phyloP scores from a whole-genome alignment of 805 yeast species.

The Pichia rugopelliculosa region DNA sequence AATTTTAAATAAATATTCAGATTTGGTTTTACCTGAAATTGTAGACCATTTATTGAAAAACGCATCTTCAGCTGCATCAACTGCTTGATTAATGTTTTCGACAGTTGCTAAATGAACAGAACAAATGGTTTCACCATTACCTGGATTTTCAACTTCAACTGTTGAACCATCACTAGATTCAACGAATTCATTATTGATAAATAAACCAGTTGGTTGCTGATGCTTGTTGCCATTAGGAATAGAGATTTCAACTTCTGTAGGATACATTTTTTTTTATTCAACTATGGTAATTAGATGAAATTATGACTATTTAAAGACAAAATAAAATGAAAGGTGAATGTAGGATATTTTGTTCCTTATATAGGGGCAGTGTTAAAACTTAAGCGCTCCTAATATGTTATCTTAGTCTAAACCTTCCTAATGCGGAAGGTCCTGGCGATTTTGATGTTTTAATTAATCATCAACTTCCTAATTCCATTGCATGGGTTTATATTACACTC shows the following conservation, averaged over 20 bases:
- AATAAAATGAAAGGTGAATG: too few species aligned
- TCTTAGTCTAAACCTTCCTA: neutral
- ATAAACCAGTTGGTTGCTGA: conserved; percentile 74
- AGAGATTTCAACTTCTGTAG: conserved; percentile 16
- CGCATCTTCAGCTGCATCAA: conserved; percentile 43
- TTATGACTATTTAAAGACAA: too few species aligned
- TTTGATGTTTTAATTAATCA: too few species aligned
- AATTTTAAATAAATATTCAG: conserved; percentile 39
- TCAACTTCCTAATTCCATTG: too few species aligned
- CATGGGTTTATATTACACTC: too few species aligned
- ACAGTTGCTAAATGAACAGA: conserved; percentile 43
- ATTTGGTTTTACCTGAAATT: conserved; percentile 38
- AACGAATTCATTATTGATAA: conserved; percentile 80
- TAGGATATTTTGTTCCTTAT: neutral
- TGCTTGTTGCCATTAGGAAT: conserved; percentile 50
- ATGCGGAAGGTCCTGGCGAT: neutral
- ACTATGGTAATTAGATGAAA: neutral
- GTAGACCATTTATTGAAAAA: conserved; percentile 41
- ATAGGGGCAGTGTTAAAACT: neutral
- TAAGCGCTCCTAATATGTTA: neutral
- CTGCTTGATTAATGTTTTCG: conserved; percentile 50
- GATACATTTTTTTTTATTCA: neutral
- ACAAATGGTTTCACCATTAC: conserved; percentile 45
- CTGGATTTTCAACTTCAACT: conserved; percentile 51
- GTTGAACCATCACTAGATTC: conserved; percentile 41